Evolutionary conservation across 1,284 basidiomycete genomes (phyloP).

Genomic region (Trametes versicolor): DNA sequence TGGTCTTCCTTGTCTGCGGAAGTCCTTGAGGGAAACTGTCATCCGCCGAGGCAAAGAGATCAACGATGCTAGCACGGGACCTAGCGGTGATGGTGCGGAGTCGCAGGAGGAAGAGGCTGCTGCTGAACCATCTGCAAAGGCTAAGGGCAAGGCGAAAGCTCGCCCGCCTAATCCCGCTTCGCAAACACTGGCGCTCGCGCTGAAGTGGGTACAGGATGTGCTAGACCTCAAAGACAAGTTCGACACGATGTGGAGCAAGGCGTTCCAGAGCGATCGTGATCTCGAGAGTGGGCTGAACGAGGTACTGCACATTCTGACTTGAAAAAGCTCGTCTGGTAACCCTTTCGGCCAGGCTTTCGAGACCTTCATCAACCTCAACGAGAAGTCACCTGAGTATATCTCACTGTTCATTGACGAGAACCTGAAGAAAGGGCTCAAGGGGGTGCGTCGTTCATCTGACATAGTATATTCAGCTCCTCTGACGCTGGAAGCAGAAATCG

Average conservation of each 20-base stretch:
- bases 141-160: slow-evolving; percentile 70
- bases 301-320: slow-evolving; percentile 53
- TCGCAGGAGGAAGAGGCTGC: slow-evolving; percentile 50
- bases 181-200: slow-evolving; percentile 67
- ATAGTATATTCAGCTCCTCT: neutral
- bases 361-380: slow-evolving; percentile 91
- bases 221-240: slow-evolving; percentile 94
- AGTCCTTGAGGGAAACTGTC: slow-evolving; percentile 81
- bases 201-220: slow-evolving; percentile 96
- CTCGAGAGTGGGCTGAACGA: slow-evolving; percentile 90
- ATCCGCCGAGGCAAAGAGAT: slow-evolving; percentile 83
- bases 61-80: slow-evolving; percentile 59
- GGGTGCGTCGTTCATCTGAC: slow-evolving; percentile 63
- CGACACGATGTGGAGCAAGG: slow-evolving; percentile 76
- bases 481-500: slow-evolving; percentile 74
- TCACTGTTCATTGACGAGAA: slow-evolving; percentile 99
- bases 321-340: neutral
- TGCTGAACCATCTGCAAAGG: slow-evolving; percentile 58
- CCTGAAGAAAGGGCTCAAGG: slow-evolving; percentile 94
- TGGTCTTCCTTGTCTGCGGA: slow-evolving; percentile 75
- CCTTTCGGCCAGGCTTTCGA: slow-evolving; percentile 80
- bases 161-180: slow-evolving; percentile 51
- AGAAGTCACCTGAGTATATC: slow-evolving; percentile 92
- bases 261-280: slow-evolving; percentile 81
- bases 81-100: slow-evolving; percentile 47